Evolutionary conservation across 495 filamentous ascomycete genomes (phyloP).

Genomic region (Parachaetomium inaequale): DNA sequence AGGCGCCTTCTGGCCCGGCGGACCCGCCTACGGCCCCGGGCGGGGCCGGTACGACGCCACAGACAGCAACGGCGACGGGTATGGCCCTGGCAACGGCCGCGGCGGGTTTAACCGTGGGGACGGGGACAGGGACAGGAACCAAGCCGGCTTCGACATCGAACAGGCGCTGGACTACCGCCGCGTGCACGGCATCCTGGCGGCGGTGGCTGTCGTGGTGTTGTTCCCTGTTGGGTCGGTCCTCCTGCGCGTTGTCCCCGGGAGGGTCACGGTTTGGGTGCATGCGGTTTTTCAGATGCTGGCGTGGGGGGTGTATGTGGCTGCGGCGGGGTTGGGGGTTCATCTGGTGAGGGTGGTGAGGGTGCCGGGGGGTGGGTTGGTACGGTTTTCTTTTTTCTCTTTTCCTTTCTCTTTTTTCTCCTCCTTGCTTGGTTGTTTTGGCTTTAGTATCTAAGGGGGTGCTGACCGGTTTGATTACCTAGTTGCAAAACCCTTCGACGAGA

Average conservation of each 20-base stretch:
- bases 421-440: not conserved
- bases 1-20: no score
- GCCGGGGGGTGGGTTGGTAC: slow-evolving; percentile 21
- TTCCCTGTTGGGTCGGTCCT: slow-evolving; percentile 52
- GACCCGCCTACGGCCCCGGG: no score
- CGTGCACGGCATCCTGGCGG: slow-evolving; percentile 38
- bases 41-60: no score
- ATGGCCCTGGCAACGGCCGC: not conserved
- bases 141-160: not conserved
- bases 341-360: slow-evolving; percentile 36
- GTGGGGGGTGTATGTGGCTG: slow-evolving; percentile 49
- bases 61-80: no score
- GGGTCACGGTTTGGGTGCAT: slow-evolving; percentile 43
- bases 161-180: slow-evolving; percentile 18
- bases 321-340: slow-evolving; percentile 57
- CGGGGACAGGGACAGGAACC: no score
- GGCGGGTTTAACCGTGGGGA: no score
- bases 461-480: not conserved
- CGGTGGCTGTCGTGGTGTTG: slow-evolving; percentile 43
- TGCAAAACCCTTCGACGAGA: slow-evolving; percentile 27
- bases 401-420: not conserved
- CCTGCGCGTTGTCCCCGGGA: slow-evolving; percentile 42
- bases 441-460: not conserved
- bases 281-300: slow-evolving; percentile 54
- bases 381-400: slow-evolving; percentile 3